These are phyloP conservation scores for Kandelia obovata DNA, from an alignment of 345 rosid genomes.

Conservation along the genomic window DNA sequence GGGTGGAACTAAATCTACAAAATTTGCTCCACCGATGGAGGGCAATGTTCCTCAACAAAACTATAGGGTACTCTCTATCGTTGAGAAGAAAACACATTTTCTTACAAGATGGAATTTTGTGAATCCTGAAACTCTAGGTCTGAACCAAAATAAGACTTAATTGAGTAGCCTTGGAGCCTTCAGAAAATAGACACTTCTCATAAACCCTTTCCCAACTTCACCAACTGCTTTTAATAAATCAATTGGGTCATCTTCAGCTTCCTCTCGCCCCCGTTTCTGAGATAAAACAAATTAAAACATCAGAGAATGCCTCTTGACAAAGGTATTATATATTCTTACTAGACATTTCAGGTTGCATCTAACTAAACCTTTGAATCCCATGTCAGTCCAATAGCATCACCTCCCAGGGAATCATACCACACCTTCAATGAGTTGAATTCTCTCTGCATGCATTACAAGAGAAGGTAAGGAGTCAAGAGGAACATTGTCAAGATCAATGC, in stretches of 20 bases:
- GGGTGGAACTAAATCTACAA: too few species aligned
- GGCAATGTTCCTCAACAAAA: too few species aligned
- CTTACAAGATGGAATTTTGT: background rate
- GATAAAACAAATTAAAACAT: conserved; percentile 4
- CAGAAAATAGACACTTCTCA: conserved; percentile 57
- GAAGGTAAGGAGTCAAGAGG: conserved; percentile 10
- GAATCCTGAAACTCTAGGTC: background rate
- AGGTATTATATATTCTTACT: background rate
- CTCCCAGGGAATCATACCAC: conserved; percentile 87
- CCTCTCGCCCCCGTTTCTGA: conserved; percentile 70
- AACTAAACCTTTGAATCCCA: conserved; percentile 74
- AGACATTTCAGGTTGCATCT: background rate
- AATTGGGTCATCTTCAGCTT: conserved; percentile 41
- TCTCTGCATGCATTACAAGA: conserved; percentile 38
- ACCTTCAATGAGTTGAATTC: conserved; percentile 56
- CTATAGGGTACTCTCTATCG: background rate
- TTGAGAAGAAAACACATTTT: background rate
- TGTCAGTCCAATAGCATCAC: conserved; percentile 79
- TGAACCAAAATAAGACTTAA: background rate
- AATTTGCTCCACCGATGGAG: too few species aligned
- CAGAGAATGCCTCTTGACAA: background rate
- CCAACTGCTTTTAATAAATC: conserved; percentile 54
- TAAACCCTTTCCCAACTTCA: conserved; percentile 81
- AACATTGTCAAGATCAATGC: background rate
- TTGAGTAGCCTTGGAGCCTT: conserved; percentile 44